Conservation (phyloP, 371 early-diverging fungal genomes). For the Mortierella polycephala region DNA sequence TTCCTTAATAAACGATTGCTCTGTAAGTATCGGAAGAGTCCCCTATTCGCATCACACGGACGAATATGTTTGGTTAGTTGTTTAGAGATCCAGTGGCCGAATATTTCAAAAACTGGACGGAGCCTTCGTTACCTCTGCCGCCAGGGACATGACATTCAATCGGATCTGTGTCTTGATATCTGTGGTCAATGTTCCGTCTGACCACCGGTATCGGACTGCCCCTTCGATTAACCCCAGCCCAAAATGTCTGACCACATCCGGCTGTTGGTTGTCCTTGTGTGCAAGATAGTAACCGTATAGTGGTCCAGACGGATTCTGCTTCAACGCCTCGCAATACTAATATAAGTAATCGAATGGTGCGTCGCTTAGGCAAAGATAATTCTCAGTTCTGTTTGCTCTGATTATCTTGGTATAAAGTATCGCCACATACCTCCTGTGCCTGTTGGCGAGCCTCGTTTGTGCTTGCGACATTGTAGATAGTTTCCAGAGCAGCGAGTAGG, state of each 20-base stretch:
- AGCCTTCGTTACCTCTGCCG: slow-evolving; percentile 39
- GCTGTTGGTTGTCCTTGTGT: slow-evolving; percentile 51
- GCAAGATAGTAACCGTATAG: slow-evolving; percentile 60
- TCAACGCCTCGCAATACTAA: slow-evolving; percentile 58
- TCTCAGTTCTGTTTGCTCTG: background rate
- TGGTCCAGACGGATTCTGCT: slow-evolving; percentile 52
- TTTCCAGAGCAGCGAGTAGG: slow-evolving; percentile 55
- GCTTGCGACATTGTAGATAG: slow-evolving; percentile 56
- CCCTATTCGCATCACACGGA: slow-evolving; percentile 13
- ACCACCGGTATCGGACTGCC: slow-evolving; percentile 60
- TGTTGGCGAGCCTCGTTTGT: slow-evolving; percentile 54
- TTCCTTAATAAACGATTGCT: slow-evolving; percentile 58
- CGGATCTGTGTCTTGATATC: slow-evolving; percentile 45
- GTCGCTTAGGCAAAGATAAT: background rate
- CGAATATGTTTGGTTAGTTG: background rate
- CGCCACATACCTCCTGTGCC: slow-evolving; percentile 53
- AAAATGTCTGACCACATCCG: slow-evolving; percentile 59
- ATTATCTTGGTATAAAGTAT: background rate
- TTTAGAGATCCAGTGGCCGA: no score
- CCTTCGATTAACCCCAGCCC: slow-evolving; percentile 64
- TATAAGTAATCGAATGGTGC: background rate
- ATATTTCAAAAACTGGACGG: background rate
- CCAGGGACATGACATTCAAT: slow-evolving; percentile 49
- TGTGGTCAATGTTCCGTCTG: slow-evolving; percentile 37
- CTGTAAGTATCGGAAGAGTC: slow-evolving; percentile 16